These are phyloP conservation scores for Exobasidium cylindrosporum DNA, from an alignment of 1,284 basidiomycete species.

Conservation along the genomic window DNA sequence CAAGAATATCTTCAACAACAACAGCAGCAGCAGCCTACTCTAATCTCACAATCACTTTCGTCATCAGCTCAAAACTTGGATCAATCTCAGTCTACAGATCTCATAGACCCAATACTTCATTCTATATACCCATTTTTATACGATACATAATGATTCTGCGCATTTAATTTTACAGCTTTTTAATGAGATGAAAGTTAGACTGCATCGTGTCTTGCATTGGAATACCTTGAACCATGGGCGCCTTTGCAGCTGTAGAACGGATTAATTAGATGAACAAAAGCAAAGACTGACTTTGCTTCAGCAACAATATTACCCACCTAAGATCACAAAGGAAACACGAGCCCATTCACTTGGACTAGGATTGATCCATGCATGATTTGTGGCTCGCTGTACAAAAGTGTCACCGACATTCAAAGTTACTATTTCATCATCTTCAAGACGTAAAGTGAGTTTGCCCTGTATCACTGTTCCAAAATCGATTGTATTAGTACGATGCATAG, in stretches of 20 bases:
- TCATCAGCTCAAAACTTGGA: too few species aligned
- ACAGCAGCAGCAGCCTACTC: too few species aligned
- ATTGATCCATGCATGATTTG: conserved; percentile 4
- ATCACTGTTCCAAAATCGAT: conserved; percentile 1
- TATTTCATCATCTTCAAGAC: not conserved
- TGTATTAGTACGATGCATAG: not conserved
- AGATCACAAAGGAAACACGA: not conserved
- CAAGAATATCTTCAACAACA: too few species aligned
- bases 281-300: not conserved
- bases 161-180: too few species aligned
- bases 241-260: not conserved
- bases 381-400: not conserved
- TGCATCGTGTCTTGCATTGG: not conserved
- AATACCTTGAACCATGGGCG: not conserved
- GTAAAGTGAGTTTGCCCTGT: not conserved
- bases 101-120: too few species aligned
- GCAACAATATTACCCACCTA: not conserved
- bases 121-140: too few species aligned
- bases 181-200: conserved; percentile 1
- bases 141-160: too few species aligned
- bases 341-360: not conserved
- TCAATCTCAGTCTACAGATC: too few species aligned
- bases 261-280: not conserved
- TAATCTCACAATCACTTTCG: too few species aligned
- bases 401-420: not conserved